A percentile compares a stretch with the other conserved stretches of the same genome.
Conservation (phyloP, 2,329 filamentous ascomycete genomes). For the Sarocladium oryzae region DNA sequence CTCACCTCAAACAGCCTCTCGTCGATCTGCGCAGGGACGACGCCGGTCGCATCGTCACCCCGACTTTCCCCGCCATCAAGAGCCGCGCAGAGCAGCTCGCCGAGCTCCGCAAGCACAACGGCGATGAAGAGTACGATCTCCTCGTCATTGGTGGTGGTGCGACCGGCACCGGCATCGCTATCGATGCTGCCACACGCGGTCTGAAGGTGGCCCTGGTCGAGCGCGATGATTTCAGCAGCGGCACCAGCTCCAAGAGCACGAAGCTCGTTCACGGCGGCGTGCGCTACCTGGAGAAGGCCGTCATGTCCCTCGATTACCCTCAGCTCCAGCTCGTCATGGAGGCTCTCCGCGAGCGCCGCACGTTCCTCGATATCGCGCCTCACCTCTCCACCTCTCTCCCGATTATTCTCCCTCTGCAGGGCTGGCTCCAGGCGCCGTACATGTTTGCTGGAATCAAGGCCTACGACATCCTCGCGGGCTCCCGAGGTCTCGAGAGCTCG, state of each 20-base stretch:
- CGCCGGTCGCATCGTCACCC: slow-evolving; percentile 30
- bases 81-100: slow-evolving; percentile 32
- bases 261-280: slow-evolving; percentile 84
- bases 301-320: slow-evolving; percentile 78
- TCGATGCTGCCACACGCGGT: slow-evolving; percentile 73
- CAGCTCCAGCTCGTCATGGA: slow-evolving; percentile 78
- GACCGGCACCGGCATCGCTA: slow-evolving; percentile 72
- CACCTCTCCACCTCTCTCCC: slow-evolving; percentile 76
- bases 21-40: slow-evolving; percentile 29
- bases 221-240: slow-evolving; percentile 74
- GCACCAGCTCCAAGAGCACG: slow-evolving; percentile 81
- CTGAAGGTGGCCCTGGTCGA: slow-evolving; percentile 76
- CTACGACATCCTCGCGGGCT: slow-evolving; percentile 75
- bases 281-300: slow-evolving; percentile 78
- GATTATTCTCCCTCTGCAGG: slow-evolving; percentile 75
- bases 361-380: slow-evolving; percentile 75
- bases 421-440: slow-evolving; percentile 78
- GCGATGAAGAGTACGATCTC: slow-evolving; percentile 60
- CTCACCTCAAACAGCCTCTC: slow-evolving; percentile 25
- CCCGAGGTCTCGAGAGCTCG: slow-evolving; percentile 75
- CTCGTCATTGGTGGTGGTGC: slow-evolving; percentile 74
- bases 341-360: slow-evolving; percentile 74
- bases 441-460: slow-evolving; percentile 67
- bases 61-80: slow-evolving; percentile 28
- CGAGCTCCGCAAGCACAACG: slow-evolving; percentile 28